phyloP scores from a whole-genome alignment of 208 protist genomes.

The Sergeia podlipaevii region DNA sequence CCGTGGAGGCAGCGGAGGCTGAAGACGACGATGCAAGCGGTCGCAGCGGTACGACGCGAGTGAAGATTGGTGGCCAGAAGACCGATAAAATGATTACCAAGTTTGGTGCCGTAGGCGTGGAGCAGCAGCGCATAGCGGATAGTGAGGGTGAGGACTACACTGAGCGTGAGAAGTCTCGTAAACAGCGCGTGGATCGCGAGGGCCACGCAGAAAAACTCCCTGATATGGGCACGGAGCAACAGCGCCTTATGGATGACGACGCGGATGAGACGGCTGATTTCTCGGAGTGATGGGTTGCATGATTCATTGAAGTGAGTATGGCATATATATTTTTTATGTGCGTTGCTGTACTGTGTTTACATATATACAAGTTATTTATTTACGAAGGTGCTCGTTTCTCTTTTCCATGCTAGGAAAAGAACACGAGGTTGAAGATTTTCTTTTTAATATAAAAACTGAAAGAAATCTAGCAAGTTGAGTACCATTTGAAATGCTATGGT shows the following conservation, averaged over 20 bases:
- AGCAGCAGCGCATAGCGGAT: conserved; percentile 44
- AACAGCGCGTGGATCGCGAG: background rate
- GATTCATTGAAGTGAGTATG: too few relatives aligned
- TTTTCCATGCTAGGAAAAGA: too few relatives aligned
- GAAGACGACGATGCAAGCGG: conserved; percentile 2
- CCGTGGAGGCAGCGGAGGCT: conserved; percentile 2
- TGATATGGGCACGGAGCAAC: conserved; percentile 46
- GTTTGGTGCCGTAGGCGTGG: conserved; percentile 56
- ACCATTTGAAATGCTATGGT: too few relatives aligned
- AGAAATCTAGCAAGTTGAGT: too few relatives aligned
- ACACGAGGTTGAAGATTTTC: too few relatives aligned
- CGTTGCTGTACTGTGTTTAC: too few relatives aligned
- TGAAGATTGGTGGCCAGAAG: background rate
- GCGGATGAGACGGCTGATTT: conserved; percentile 27
- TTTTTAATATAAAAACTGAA: too few relatives aligned
- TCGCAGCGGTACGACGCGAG: background rate
- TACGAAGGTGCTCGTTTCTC: too few relatives aligned
- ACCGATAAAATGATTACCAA: conserved; percentile 28
- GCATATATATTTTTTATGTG: too few relatives aligned
- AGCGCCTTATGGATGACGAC: conserved; percentile 27
- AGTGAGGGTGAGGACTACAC: conserved; percentile 8
- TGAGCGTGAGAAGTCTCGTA: conserved; percentile 1
- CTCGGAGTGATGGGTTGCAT: too few relatives aligned
- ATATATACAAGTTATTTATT: too few relatives aligned
- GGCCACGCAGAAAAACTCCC: conserved; percentile 14